Evolutionary conservation across 1,284 basidiomycete genomes (phyloP), one percentile per base, ranked within the genome.

Genomic region (Rugosomyces carneus): DNA sequence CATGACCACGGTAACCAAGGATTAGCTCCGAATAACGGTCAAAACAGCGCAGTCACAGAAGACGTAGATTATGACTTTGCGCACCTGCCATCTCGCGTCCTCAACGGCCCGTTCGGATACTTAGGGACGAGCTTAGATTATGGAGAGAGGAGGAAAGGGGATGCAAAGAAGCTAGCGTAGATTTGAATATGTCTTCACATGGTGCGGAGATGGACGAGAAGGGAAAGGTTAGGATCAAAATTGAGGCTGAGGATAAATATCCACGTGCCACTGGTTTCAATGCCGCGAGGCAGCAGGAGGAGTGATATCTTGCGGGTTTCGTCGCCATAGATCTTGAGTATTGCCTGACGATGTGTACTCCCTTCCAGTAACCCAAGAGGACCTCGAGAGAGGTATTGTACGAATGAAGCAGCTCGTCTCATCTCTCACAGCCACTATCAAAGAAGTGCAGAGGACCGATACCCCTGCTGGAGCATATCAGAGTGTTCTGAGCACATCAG

Each of bases 91-190:
- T 80, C 9, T 80, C 82, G 42, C 75, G 83, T 42, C 79, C 83
- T 36, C 87, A 91, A 64, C 73, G 80, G 47, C 70, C 79, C 8
- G 68, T 96, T 31, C 96, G 93, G 93, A 65, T 95, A 42, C 88
- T 92, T 10, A 60, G 63, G 39, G 90, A 94, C 57, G 62, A 71
- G 37, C 68, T 86, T 3, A 88, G 88, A 52, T 37, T 92, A 39
- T 76, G 68, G 9, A 70, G 72, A 48, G 80, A 77, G 50, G 88
- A 92, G 66, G 77, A 77, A 53, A 60, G 64, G 48, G 77, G 66
- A 51, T 83, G 84, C 60, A 58, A 59, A 48, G 73, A 72, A 39
- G 67, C 65, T 7, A 85, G 82, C 0, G 75, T 94, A 15, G 63
- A 70, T 50, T 78, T 76, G 16, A 79, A n/a, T n/a, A n/a, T n/a